Base-by-base conservation (phyloP, 1,284 basidiomycete genomes). In the Naganishia cerealis region DNA sequence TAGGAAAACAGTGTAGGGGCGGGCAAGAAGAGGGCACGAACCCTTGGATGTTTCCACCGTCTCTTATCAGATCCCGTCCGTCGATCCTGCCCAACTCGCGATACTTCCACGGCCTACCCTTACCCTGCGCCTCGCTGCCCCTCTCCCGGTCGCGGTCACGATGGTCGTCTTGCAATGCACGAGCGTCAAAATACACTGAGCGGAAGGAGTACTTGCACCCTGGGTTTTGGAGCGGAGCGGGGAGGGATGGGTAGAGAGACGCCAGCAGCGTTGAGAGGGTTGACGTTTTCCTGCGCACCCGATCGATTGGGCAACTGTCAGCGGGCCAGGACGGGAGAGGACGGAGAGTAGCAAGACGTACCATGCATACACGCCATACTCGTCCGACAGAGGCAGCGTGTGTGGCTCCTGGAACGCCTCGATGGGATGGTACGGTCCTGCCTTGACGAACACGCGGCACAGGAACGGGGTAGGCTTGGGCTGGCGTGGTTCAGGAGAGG, bases 291-390 rank as follows among this genome's bases (percentile, higher is more conserved):
- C 61, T 63, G 16, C 10, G 16, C 16, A 3, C 2, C 38, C 16
- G 36, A 21, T 2, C 29, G 29, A 6, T 33, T 33, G n/a, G n/a
- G n/a, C n/a, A n/a, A n/a, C n/a, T n/a, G n/a, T n/a, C n/a, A 33
- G 29, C 29, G 29, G 29, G 29, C 29, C 29, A 33, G 29, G 6
- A n/a, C 9, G 40, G 8, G n/a, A 24, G 15, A 3, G n/a, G 18
- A 59, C 26, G 42, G 33, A 15, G n/a, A 29, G n/a, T 3, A 3
- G 10, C 6, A 13, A n/a, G 46, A 18, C 50, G 29, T 54, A 54
- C 61, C 61, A 63, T 33, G 53, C 61, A 24, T 63, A 63, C 1
- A 63, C 61, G 21, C 38, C 61, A 40, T 63, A 63, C 24, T 63
- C 61, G 26, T 63, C 61, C 13, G 61, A 63, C n/a, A 63, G 50